These are phyloP conservation scores for Fallopia convolvulus DNA, from an alignment of 148 eudicot genomes.

Conservation along the genomic window DNA sequence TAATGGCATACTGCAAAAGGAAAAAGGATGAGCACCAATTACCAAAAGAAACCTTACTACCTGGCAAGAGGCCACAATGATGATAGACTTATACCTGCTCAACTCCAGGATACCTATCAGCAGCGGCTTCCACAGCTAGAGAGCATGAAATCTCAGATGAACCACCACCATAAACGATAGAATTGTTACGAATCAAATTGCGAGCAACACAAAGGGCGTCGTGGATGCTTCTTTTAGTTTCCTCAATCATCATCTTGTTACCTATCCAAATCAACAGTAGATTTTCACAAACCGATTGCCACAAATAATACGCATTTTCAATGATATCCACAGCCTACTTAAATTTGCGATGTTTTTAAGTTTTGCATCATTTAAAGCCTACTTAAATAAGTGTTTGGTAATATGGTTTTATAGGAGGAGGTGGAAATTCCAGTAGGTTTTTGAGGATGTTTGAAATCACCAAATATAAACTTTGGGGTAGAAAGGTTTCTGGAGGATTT, in stretches of 20 bases:
- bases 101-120: slow-evolving; percentile 10
- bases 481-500: too few species aligned
- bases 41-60: not conserved
- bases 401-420: too few species aligned
- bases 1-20: slow-evolving; percentile 75
- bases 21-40: not conserved
- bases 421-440: too few species aligned
- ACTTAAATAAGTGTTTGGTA: too few species aligned
- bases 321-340: not conserved
- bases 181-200: slow-evolving; percentile 12
- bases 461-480: too few species aligned
- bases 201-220: slow-evolving; percentile 13
- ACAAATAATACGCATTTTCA: not conserved
- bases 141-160: slow-evolving; percentile 13
- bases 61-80: slow-evolving; percentile 12
- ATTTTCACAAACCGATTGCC: not conserved
- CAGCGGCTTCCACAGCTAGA: slow-evolving; percentile 13
- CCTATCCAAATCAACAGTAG: slow-evolving; percentile 29
- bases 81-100: slow-evolving; percentile 7
- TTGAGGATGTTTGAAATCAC: too few species aligned
- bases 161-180: slow-evolving; percentile 13
- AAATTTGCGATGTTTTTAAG: too few species aligned
- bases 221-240: slow-evolving; percentile 57
- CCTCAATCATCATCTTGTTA: slow-evolving; percentile 98
- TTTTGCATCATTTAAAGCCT: too few species aligned